Conservation (phyloP, 2,329 filamentous ascomycete genomes). For the Paecilomyces dactylethromorphus region DNA sequence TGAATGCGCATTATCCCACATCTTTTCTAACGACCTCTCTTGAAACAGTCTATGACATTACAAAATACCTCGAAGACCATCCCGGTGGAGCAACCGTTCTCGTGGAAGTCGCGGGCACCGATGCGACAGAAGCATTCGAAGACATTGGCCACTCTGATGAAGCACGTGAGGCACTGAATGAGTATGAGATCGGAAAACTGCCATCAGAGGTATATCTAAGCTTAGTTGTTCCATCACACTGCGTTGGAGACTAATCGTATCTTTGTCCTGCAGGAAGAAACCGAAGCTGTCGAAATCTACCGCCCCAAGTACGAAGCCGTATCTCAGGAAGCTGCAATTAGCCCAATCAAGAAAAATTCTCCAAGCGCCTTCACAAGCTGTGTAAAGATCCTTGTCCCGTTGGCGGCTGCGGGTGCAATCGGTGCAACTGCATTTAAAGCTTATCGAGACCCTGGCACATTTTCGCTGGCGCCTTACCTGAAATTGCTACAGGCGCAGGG, state of each 20-base stretch:
- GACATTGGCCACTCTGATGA: background rate
- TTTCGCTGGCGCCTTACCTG: background rate
- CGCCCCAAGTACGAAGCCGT: background rate
- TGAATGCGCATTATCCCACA: too few relatives aligned
- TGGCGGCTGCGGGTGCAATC: background rate
- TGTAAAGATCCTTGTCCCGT: background rate
- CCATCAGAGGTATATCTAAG: background rate
- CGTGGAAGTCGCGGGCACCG: background rate
- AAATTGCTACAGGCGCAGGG: background rate
- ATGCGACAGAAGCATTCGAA: background rate
- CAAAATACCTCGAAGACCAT: background rate
- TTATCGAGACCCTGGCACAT: background rate
- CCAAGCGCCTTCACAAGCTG: background rate
- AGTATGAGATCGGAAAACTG: background rate
- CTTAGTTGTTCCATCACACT: background rate
- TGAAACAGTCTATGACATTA: background rate
- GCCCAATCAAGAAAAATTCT: background rate
- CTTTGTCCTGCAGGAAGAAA: background rate
- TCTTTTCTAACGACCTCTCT: too few relatives aligned
- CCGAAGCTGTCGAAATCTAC: background rate
- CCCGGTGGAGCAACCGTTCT: background rate
- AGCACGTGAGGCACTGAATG: background rate
- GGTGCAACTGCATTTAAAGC: background rate
- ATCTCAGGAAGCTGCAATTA: background rate
- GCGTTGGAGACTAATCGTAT: background rate